Evolutionary conservation across 2,329 filamentous ascomycete genomes (phyloP).

Genomic region (Tolypocladium ophioglossoides): DNA sequence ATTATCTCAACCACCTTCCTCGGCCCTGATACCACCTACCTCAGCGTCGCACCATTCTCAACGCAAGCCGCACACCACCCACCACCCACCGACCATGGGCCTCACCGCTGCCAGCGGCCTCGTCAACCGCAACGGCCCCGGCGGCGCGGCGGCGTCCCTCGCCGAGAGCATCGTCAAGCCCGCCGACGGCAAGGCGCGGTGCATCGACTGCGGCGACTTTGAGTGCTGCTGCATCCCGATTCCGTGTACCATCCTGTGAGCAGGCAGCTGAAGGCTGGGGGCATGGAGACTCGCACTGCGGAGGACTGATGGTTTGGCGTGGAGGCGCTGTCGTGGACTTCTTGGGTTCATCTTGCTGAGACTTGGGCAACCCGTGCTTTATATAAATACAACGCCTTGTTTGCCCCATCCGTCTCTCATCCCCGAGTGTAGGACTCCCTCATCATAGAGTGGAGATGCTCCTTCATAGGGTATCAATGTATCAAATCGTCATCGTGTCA

Average conservation of each 20-base stretch:
- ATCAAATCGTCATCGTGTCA: background rate
- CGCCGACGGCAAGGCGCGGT: conserved; percentile 32
- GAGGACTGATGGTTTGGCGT: background rate
- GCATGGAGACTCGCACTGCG: background rate
- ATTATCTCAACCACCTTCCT: background rate
- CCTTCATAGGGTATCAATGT: background rate
- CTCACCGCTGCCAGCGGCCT: conserved; percentile 7
- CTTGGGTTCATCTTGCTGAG: background rate
- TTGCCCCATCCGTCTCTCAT: background rate
- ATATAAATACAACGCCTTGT: background rate
- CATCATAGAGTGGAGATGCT: background rate
- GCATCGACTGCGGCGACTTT: conserved; percentile 38
- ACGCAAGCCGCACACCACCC: no score
- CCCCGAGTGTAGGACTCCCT: background rate
- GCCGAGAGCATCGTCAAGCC: conserved; percentile 41
- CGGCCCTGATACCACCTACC: no score
- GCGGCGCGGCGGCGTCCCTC: conserved; percentile 36
- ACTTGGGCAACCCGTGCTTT: background rate
- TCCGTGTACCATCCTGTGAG: conserved; percentile 38
- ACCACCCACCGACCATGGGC: no score
- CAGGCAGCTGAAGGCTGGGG: no score
- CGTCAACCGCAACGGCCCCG: conserved; percentile 31
- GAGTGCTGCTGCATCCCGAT: conserved; percentile 45
- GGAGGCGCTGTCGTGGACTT: background rate
- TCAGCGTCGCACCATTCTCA: no score